Base-by-base conservation (phyloP, 2,329 filamentous ascomycete species). In the Cadophora malorum region DNA sequence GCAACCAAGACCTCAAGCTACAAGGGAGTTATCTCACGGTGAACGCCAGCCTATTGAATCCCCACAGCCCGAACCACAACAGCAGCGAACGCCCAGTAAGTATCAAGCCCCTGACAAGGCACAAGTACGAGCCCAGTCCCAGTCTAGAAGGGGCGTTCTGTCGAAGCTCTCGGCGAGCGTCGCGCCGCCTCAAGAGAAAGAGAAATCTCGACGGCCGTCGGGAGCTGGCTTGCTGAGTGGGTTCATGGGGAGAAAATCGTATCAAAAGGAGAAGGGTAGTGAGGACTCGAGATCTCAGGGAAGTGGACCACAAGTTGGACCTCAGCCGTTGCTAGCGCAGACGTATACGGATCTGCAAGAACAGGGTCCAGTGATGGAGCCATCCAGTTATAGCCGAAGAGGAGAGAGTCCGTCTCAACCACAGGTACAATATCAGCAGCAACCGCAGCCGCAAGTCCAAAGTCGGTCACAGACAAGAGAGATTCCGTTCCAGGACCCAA, bases 341-440 rank as follows among this genome's bases (percentile, higher is more conserved):
- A 76, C 73, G 25, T 74, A 76, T 56, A 71, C 72, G 2, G 73
- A 76, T 19, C 31, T 77, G 3, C 69, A 72, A 41, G 65, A 72
- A 31, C 65, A 68, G 41, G 41, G 14, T 19, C 41, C 12, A 45
- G 41, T 6, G 41, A 16, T 16, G 16, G 49, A 67, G 4, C 72
- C 69, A 12, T 8, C 56, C 4, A 59, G 12, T 25, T 21, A 45
- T 2, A 41, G 10, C 10, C 56, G 38, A 16, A 45, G 21, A 25
- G 7, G 35, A 7, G 56, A 41, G 21, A 59, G 56, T 38, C 56
- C 56, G 2, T 45, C 38, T 16, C 56, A 41, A 9, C 33, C 4
- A 21, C 47, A 45, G 23, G 19, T 35, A 14, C 63, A 63, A 21
- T 53, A 59, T 33, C 63, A 64, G 50, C 62, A 67, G 28, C 65